Base-by-base conservation (phyloP, 1,284 basidiomycete species). In the Athelia psychrophila region DNA sequence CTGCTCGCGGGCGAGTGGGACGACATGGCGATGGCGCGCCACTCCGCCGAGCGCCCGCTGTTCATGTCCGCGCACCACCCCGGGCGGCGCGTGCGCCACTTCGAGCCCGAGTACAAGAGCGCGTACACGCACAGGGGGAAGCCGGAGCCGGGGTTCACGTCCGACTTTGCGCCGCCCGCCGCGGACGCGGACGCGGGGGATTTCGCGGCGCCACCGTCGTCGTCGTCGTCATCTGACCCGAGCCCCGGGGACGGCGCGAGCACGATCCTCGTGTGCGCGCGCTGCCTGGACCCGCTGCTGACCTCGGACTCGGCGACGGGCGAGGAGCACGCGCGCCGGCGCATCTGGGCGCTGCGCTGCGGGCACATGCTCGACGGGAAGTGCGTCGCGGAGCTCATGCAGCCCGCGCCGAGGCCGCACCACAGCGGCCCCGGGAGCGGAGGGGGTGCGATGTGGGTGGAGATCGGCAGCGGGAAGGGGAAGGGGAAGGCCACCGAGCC, bases 311-410 rank as follows among this genome's bases (percentile, higher is more conserved):
- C 63, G 6, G 66, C 66, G 12, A 65, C 64, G 2, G 69, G 69
- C 10, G 55, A 60, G n/a, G 67, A 66, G 20, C 68, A 70, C 25
- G 69, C 69, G 44, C 66, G 64, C 33, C 69, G 73, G 50, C 74
- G 77, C 44, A 67, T 90, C 3, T 90, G 86, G 86, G 81, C 77
- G 2, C 66, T 91, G 51, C 73, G 85, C 35, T 91, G 88, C 52
- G 88, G 88, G 0, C 88, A 91, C 60, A 67, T 91, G 59, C 74
- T 91, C 2, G 88, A 91, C 58, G 88, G 86, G 44, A 86, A 84
- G 62, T 91, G 88, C 57, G 66, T 86, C 3, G 75, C 77, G 52
- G 70, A 74, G 55, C 54, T 89, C 44, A 81, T 80, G 60, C 66
- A 69, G 20, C 85, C 86, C 1, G 44, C 52, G 3, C 52, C 60